Percentiles rank a stretch among this genome's conserved stretches.
Evolutionary conservation across 768 basidiomycete genomes (phyloP).

Genomic region (Boletellus ananiceps): DNA sequence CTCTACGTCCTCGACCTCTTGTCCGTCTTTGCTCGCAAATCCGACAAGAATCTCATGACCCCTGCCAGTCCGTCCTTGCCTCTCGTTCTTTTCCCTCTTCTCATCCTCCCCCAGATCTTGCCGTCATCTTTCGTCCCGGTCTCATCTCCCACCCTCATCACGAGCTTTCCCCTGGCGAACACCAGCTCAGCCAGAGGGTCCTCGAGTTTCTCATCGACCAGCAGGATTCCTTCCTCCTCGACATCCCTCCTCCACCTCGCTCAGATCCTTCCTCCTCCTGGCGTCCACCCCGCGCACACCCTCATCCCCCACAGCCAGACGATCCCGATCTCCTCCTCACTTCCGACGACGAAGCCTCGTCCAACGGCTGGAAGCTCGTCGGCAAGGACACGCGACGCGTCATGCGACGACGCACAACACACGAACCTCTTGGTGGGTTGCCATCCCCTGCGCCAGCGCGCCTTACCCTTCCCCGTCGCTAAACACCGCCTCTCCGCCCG

Average conservation of each 20-base stretch:
- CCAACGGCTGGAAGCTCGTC: constrained; percentile 52
- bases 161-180: constrained; percentile 81
- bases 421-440: constrained; percentile 38
- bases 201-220: constrained; percentile 95
- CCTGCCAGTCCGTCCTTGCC: constrained; percentile 66
- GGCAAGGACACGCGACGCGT: constrained; percentile 39
- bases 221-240: constrained; percentile 93
- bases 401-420: constrained; percentile 54
- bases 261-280: constrained; percentile 28
- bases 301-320: constrained; percentile 29
- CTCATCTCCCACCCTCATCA: constrained; percentile 86
- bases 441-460: constrained; percentile 32
- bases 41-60: constrained; percentile 93
- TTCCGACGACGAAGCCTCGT: constrained; percentile 46
- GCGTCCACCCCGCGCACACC: constrained; percentile 18
- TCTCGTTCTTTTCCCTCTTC: neutral
- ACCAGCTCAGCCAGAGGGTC: constrained; percentile 83
- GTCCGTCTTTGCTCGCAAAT: constrained; percentile 89
- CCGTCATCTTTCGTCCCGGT: constrained; percentile 95
- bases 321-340: constrained; percentile 45
- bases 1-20: constrained; percentile 95
- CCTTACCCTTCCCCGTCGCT: constrained; percentile 28
- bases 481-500: constrained; percentile 5
- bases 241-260: constrained; percentile 67
- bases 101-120: constrained; percentile 60